phyloP scores from a whole-genome alignment of 2,329 filamentous ascomycete genomes.

The Fonsecaea multimorphosa region DNA sequence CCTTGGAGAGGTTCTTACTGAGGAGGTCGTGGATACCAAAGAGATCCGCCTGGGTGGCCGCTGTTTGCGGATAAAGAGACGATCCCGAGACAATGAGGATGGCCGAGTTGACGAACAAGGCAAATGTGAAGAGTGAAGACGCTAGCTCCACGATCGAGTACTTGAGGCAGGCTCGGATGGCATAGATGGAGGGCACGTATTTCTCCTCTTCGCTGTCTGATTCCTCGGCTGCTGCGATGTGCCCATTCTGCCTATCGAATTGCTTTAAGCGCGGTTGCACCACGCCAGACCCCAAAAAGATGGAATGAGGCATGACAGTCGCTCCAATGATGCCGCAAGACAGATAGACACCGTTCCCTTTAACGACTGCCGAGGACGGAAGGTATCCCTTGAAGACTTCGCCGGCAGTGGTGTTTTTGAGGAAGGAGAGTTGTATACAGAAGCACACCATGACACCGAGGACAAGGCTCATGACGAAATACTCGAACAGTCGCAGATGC shows the following conservation, averaged over 20 bases:
- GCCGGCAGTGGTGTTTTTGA: constrained; percentile 56
- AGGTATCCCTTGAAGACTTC: constrained; percentile 62
- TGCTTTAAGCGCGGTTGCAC: constrained; percentile 61
- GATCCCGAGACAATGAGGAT: constrained; percentile 84
- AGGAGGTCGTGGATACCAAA: constrained; percentile 82
- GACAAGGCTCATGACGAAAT: constrained; percentile 61
- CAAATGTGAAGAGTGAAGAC: constrained; percentile 79
- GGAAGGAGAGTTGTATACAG: constrained; percentile 62
- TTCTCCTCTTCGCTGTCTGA: constrained; percentile 57
- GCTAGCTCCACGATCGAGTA: constrained; percentile 74
- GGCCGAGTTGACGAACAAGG: constrained; percentile 81
- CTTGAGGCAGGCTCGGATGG: constrained; percentile 75
- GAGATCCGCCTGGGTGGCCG: constrained; percentile 73
- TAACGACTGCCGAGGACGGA: constrained; percentile 59
- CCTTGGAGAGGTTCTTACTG: constrained; percentile 69
- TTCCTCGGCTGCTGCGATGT: constrained; percentile 22
- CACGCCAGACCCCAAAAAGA: constrained; percentile 63
- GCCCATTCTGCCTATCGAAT: constrained; percentile 52
- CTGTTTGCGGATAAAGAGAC: constrained; percentile 68
- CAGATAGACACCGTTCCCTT: constrained; percentile 61
- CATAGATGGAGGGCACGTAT: constrained; percentile 73
- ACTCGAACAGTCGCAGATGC: constrained; percentile 60
- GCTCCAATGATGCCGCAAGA: constrained; percentile 60
- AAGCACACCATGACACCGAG: constrained; percentile 64
- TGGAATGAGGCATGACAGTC: constrained; percentile 66